Conservation (phyloP, 1,139 yeast species). For the Yamadazyma atlantica region DNA sequence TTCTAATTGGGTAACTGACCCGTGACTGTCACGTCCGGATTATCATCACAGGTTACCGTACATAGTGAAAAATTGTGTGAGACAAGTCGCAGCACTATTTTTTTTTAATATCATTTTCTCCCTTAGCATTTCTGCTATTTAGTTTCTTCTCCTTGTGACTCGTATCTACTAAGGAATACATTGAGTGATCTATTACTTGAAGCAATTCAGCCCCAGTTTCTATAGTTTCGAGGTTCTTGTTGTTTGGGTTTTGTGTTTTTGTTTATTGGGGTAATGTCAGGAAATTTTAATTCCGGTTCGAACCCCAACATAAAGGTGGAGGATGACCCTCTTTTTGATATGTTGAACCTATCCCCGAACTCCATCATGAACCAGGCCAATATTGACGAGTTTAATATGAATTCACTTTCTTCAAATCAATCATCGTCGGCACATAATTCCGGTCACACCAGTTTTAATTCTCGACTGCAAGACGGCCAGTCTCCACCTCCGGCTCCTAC, state of each 20-base stretch:
- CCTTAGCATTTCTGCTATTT: too few relatives aligned
- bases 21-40: too few relatives aligned
- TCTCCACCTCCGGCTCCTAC: slow-evolving; percentile 20
- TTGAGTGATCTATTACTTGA: too few relatives aligned
- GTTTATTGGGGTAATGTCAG: not conserved
- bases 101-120: too few relatives aligned
- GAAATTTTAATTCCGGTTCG: slow-evolving; percentile 1
- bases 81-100: too few relatives aligned
- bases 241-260: not conserved
- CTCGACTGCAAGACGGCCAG: slow-evolving; percentile 1
- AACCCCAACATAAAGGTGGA: slow-evolving; percentile 12
- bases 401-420: slow-evolving; percentile 2
- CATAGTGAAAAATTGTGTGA: too few relatives aligned
- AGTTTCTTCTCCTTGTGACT: too few relatives aligned
- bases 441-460: not conserved
- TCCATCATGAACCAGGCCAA: slow-evolving; percentile 7
- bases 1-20: too few relatives aligned
- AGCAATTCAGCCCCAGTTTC: too few relatives aligned
- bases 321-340: slow-evolving; percentile 28
- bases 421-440: slow-evolving; percentile 2
- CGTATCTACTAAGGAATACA: too few relatives aligned
- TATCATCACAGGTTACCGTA: too few relatives aligned
- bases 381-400: not conserved
- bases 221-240: too few relatives aligned
- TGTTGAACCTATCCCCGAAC: slow-evolving; percentile 21